Percentiles rank a stretch among this genome's conserved stretches.
Evolutionary conservation across 768 basidiomycete species (phyloP).

Genomic region (Lepiota brunneoincarnata): DNA sequence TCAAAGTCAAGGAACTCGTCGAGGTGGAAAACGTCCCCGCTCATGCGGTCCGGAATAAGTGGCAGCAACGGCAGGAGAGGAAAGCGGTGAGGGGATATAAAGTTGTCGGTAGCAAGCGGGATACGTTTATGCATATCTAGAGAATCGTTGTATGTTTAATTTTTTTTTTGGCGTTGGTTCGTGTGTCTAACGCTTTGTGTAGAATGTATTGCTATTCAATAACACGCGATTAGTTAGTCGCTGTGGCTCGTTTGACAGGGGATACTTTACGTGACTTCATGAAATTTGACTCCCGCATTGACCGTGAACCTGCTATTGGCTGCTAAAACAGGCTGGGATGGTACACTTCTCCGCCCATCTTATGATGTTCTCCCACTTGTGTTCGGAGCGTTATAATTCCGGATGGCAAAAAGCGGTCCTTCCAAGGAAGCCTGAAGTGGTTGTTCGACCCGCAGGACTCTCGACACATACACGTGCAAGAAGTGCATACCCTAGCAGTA

Average conservation of each 20-base stretch:
- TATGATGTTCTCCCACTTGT: too few relatives aligned
- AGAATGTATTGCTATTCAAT: too few relatives aligned
- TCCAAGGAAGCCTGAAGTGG: slow-evolving; percentile 7
- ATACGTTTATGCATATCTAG: slow-evolving; percentile 30
- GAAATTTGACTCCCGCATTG: too few relatives aligned
- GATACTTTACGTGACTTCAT: too few relatives aligned
- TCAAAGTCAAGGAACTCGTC: slow-evolving; percentile 86
- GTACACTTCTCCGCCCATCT: too few relatives aligned
- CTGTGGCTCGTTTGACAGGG: too few relatives aligned
- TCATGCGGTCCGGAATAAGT: slow-evolving; percentile 63
- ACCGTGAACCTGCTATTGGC: too few relatives aligned
- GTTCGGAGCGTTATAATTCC: too few relatives aligned
- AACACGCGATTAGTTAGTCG: too few relatives aligned
- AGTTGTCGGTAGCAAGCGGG: slow-evolving; percentile 41
- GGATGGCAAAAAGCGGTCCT: slow-evolving; percentile 3
- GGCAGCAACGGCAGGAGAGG: slow-evolving; percentile 65
- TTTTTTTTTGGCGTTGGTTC: neutral
- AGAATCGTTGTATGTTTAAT: neutral
- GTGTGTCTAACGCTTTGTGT: neutral
- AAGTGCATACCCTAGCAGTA: neutral
- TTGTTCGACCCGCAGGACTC: too few relatives aligned
- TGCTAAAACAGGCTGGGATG: too few relatives aligned
- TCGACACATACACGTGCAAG: neutral
- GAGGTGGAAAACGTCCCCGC: slow-evolving; percentile 82
- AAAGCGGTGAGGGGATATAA: slow-evolving; percentile 68